Evolutionary conservation across 2,329 filamentous ascomycete species (phyloP).

Genomic region (Colletotrichum paranaense): DNA sequence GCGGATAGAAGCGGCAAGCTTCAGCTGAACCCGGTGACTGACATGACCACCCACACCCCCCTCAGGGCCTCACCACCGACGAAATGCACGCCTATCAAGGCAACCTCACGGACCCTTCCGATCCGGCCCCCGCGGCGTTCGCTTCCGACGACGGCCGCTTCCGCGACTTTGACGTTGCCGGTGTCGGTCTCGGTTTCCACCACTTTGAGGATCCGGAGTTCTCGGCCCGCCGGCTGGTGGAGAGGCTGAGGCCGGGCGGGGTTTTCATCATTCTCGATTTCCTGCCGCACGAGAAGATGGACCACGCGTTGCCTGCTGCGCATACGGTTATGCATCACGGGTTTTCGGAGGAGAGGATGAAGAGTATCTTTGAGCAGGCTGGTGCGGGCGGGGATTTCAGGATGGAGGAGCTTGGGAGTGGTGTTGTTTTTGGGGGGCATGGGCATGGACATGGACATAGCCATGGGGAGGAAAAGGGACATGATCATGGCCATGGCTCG

Average conservation of each 20-base stretch:
- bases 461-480: not conserved
- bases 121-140: conserved; percentile 65
- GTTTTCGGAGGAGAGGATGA: conserved; percentile 71
- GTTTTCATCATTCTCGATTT: conserved; percentile 77
- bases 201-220: conserved; percentile 75
- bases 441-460: conserved; percentile 39
- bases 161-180: conserved; percentile 75
- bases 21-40: conserved; percentile 22
- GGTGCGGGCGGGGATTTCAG: conserved; percentile 68
- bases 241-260: conserved; percentile 73
- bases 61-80: conserved; percentile 57
- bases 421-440: conserved; percentile 54
- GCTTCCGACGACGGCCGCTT: conserved; percentile 69
- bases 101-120: conserved; percentile 62
- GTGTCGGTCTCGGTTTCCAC: conserved; percentile 72
- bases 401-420: conserved; percentile 64
- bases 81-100: conserved; percentile 69
- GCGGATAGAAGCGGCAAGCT: not conserved
- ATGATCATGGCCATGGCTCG: conserved; percentile 36
- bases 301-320: conserved; percentile 36
- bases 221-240: conserved; percentile 67
- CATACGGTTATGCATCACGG: conserved; percentile 74
- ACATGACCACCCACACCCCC: not conserved
- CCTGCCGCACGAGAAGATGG: conserved; percentile 60
- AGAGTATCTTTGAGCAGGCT: conserved; percentile 71